These are phyloP conservation scores for Aspergillus floridensis DNA, from an alignment of 2,329 filamentous ascomycete genomes.

Conservation along the genomic window DNA sequence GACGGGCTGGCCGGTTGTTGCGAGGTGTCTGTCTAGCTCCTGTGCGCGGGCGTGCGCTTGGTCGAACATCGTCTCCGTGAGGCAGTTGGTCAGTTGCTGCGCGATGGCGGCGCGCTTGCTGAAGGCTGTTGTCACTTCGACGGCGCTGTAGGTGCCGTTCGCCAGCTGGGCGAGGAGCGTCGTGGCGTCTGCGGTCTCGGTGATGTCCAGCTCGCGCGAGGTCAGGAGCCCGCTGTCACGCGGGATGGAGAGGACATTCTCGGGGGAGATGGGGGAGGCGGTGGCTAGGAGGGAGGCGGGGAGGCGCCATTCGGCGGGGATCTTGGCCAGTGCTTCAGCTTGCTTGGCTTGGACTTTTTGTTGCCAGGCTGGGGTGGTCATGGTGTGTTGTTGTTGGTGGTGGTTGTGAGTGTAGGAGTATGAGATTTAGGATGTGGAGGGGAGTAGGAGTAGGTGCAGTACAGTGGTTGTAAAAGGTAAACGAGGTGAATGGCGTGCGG, in stretches of 20 bases:
- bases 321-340: constrained; percentile 26
- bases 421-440: too few species aligned
- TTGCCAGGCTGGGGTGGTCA: constrained; percentile 13
- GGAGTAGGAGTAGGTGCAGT: background rate
- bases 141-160: constrained; percentile 28
- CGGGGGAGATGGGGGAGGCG: background rate
- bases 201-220: constrained; percentile 50
- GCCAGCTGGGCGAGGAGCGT: constrained; percentile 29
- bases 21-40: constrained; percentile 47
- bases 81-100: constrained; percentile 44
- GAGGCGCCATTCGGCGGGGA: constrained; percentile 33
- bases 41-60: constrained; percentile 49
- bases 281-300: background rate
- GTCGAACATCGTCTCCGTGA: constrained; percentile 55
- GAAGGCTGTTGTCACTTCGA: constrained; percentile 51
- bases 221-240: constrained; percentile 43
- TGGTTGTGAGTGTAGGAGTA: background rate
- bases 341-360: constrained; percentile 21
- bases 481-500: background rate
- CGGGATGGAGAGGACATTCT: background rate
- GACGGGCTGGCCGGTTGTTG: constrained; percentile 41
- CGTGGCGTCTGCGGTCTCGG: constrained; percentile 40
- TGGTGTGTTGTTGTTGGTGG: background rate
- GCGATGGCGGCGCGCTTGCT: constrained; percentile 35
- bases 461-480: background rate